Conservation (phyloP, 139 green algal genomes). For the Nannochloris sp. region DNA sequence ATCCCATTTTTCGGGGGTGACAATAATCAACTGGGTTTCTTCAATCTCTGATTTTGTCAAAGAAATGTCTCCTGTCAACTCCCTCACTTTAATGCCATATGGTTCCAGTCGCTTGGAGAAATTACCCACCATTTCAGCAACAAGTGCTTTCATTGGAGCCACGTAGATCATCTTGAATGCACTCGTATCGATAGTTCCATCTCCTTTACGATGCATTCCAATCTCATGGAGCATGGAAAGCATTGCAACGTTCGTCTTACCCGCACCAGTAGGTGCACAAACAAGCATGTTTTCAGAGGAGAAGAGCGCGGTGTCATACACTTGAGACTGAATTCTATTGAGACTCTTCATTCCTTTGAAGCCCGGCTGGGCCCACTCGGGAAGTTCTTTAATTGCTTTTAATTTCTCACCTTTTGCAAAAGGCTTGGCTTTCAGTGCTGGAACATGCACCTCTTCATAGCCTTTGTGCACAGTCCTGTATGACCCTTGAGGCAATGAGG, state of each 20-base stretch:
- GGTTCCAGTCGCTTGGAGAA: conserved; percentile 40
- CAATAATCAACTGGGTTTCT: conserved; percentile 91
- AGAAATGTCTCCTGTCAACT: conserved; percentile 87
- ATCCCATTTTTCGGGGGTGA: conserved; percentile 99
- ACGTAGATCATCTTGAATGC: conserved; percentile 98
- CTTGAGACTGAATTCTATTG: conserved; percentile 85
- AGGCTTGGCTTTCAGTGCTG: conserved; percentile 85
- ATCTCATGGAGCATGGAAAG: conserved; percentile 90
- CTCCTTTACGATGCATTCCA: conserved; percentile 58
- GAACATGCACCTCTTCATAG: conserved; percentile 96
- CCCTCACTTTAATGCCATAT: conserved; percentile 45
- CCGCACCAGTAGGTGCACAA: conserved; percentile 76
- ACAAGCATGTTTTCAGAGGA: conserved; percentile 91
- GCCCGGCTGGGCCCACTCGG: conserved; percentile 81
- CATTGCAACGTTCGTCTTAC: conserved; percentile 99
- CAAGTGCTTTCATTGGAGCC: conserved; percentile 97
- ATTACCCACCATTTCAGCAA: conserved; percentile 98
- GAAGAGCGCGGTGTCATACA: conserved; percentile 83
- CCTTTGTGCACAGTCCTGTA: conserved; percentile 64
- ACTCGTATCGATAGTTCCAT: conserved; percentile 75
- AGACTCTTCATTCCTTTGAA: conserved; percentile 84
- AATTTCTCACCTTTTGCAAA: conserved; percentile 69
- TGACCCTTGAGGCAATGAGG: conserved; percentile 65
- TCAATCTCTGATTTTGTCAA: conserved; percentile 89
- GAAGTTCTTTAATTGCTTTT: conserved; percentile 67